phyloP scores from a whole-genome alignment of 768 basidiomycete species.

The Boletellus emodensis region DNA sequence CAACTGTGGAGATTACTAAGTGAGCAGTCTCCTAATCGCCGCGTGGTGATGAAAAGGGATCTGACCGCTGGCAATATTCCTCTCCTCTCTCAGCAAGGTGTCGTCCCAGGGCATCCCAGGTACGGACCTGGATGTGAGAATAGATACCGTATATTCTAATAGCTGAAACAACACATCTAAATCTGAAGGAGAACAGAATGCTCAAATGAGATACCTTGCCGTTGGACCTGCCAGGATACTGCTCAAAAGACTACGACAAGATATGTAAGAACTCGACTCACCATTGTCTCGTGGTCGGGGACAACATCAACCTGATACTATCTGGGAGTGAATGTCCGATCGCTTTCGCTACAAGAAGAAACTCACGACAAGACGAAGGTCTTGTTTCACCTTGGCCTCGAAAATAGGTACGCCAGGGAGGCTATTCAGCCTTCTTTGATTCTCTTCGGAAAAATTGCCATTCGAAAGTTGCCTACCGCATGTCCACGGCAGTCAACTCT shows the following conservation, averaged over 20 bases:
- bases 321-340: not conserved
- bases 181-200: not conserved
- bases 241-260: not conserved
- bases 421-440: constrained; percentile 57
- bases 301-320: constrained; percentile 51
- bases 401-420: constrained; percentile 52
- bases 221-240: constrained; percentile 30
- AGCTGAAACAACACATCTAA: constrained; percentile 24
- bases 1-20: constrained; percentile 34
- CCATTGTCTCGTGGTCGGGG: constrained; percentile 34
- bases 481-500: not conserved
- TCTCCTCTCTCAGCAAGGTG: constrained; percentile 43
- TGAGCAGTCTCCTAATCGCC: not conserved
- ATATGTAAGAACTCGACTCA: constrained; percentile 7
- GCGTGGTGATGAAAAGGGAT: not conserved
- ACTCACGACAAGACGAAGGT: constrained; percentile 49
- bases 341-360: not conserved
- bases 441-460: constrained; percentile 65
- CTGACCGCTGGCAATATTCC: constrained; percentile 52
- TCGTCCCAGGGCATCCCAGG: constrained; percentile 46
- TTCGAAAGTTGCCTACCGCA: constrained; percentile 57
- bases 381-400: constrained; percentile 62
- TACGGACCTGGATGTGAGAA: constrained; percentile 43
- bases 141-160: constrained; percentile 50
- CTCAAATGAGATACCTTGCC: constrained; percentile 31